Conservation (phyloP, 352 stramenopile genomes). For the Nothophytophthora sp. region DNA sequence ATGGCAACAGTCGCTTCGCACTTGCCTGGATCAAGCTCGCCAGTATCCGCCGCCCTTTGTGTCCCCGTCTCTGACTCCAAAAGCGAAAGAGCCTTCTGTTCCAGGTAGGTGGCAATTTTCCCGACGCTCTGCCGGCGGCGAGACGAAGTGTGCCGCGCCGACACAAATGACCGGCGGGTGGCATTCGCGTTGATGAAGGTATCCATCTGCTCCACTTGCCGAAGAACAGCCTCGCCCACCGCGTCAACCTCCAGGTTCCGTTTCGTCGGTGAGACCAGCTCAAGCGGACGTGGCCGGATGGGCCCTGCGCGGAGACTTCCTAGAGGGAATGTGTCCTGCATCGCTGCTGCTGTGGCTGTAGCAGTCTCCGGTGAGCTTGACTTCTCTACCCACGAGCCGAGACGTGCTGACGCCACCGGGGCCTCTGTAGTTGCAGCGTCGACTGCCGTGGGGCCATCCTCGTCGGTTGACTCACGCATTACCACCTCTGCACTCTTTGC, state of each 20-base stretch:
- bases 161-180: slow-evolving; percentile 13
- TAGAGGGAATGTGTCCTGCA: too few relatives aligned
- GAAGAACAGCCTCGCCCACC: slow-evolving; percentile 28
- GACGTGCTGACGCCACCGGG: too few relatives aligned
- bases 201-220: slow-evolving; percentile 45
- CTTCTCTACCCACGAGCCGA: too few relatives aligned
- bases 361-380: too few relatives aligned
- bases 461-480: too few relatives aligned
- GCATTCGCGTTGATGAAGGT: slow-evolving; percentile 39
- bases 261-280: slow-evolving; percentile 6
- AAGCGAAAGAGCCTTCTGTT: slow-evolving; percentile 17
- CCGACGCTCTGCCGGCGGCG: slow-evolving; percentile 15
- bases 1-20: neutral
- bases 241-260: slow-evolving; percentile 12
- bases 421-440: too few relatives aligned
- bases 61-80: slow-evolving; percentile 6
- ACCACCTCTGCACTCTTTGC: too few relatives aligned
- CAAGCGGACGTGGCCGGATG: neutral
- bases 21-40: neutral
- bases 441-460: too few relatives aligned
- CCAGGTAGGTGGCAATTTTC: slow-evolving; percentile 22
- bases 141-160: slow-evolving; percentile 2
- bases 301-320: too few relatives aligned
- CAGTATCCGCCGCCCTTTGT: neutral
- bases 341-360: too few relatives aligned